Conservation (phyloP, 2,329 filamentous ascomycete species). For the Metarhizium robertsii region DNA sequence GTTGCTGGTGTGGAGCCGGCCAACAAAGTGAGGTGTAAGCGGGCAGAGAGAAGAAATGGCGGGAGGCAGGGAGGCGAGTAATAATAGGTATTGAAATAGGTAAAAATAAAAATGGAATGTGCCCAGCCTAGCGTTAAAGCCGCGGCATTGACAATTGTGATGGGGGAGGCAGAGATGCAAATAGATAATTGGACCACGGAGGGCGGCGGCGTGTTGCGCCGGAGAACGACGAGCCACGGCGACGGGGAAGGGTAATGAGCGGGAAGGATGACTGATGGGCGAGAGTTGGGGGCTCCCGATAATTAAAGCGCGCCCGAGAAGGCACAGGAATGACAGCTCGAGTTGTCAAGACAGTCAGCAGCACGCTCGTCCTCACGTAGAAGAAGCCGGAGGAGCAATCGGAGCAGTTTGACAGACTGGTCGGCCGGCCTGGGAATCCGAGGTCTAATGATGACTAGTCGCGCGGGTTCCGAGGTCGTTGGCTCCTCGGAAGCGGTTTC, state of each 20-base stretch:
- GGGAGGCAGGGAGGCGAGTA: not conserved
- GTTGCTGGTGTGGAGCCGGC: not conserved
- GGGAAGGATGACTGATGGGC: too few species aligned
- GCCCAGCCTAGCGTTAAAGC: not conserved
- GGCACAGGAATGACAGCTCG: not conserved
- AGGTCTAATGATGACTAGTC: not conserved
- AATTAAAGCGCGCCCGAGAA: not conserved
- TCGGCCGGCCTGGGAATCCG: not conserved
- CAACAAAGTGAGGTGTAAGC: not conserved
- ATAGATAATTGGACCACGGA: not conserved
- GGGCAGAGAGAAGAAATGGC: not conserved
- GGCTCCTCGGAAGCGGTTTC: not conserved
- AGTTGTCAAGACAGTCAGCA: not conserved
- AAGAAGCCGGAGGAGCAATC: not conserved
- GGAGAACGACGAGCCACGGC: not conserved
- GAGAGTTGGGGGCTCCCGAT: not conserved
- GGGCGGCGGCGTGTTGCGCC: not conserved
- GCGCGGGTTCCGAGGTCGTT: not conserved
- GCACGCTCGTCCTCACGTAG: not conserved
- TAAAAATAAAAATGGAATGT: not conserved
- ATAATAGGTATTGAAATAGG: not conserved
- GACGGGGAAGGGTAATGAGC: too few species aligned
- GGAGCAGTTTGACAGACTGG: not conserved
- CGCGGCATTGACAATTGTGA: not conserved
- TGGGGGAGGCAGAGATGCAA: not conserved